A percentile compares a stretch with the other conserved stretches of the same genome.
Evolutionary conservation across 305 asterid species (phyloP).

Genomic region (Fraxinus baroniana): DNA sequence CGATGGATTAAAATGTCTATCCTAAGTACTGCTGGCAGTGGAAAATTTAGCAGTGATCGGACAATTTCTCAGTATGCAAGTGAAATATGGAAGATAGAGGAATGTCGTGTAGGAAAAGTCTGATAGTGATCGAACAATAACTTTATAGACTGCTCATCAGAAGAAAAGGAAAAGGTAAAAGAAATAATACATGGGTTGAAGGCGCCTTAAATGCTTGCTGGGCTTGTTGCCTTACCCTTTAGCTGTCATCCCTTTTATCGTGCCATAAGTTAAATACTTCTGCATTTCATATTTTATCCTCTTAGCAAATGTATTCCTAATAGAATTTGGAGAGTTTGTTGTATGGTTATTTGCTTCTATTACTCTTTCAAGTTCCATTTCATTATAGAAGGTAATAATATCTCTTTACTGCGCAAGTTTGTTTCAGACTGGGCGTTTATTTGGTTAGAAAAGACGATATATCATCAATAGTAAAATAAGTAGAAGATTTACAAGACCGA

Average conservation of each 20-base stretch:
- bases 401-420: neutral
- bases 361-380: neutral
- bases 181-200: neutral
- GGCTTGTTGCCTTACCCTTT: neutral
- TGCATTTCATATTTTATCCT: neutral
- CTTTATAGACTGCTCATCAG: neutral
- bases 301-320: neutral
- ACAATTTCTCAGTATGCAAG: conserved; percentile 90
- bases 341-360: neutral
- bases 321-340: neutral
- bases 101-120: conserved; percentile 49
- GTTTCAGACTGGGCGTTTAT: neutral
- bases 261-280: neutral
- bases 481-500: neutral
- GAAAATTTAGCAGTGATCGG: conserved; percentile 94
- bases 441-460: neutral
- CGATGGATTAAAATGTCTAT: conserved; percentile 94
- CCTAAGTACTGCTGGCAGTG: conserved; percentile 93
- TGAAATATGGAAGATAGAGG: conserved; percentile 85
- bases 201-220: neutral
- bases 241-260: neutral
- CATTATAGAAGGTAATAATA: neutral
- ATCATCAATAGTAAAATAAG: neutral
- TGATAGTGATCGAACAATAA: neutral
- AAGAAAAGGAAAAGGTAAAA: neutral